Evolutionary conservation across 768 basidiomycete species (phyloP).

Genomic region (Boletus coccyginus): DNA sequence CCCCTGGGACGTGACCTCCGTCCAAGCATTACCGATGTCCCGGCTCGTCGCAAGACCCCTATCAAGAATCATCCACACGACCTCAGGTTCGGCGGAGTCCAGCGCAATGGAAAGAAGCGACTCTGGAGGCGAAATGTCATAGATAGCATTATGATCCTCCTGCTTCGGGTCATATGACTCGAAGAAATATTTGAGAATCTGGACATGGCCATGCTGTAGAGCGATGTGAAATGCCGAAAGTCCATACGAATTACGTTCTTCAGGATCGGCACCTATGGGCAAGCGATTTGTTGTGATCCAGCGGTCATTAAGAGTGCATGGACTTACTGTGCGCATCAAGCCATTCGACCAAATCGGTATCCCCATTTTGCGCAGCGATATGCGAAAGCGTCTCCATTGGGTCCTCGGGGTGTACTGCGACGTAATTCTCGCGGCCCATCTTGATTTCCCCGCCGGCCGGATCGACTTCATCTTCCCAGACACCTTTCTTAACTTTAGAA

Average conservation of each 20-base stretch:
- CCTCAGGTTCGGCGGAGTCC: slow-evolving; percentile 58
- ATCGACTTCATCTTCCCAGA: slow-evolving; percentile 71
- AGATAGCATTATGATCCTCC: slow-evolving; percentile 48
- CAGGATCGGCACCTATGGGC: slow-evolving; percentile 62
- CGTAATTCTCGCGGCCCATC: slow-evolving; percentile 50
- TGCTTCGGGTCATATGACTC: slow-evolving; percentile 55
- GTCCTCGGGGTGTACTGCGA: slow-evolving; percentile 46
- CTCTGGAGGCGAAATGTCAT: slow-evolving; percentile 38
- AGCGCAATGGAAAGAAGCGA: slow-evolving; percentile 56
- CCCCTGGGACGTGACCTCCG: slow-evolving; percentile 40
- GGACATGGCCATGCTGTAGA: slow-evolving; percentile 48
- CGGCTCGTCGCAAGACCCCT: slow-evolving; percentile 47
- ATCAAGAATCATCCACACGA: slow-evolving; percentile 63
- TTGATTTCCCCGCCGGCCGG: slow-evolving; percentile 70
- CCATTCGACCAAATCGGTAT: slow-evolving; percentile 62
- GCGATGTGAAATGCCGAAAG: slow-evolving; percentile 69
- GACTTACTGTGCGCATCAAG: slow-evolving; percentile 67
- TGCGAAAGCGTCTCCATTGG: slow-evolving; percentile 68
- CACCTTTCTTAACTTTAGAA: slow-evolving; percentile 55
- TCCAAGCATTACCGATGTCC: slow-evolving; percentile 54
- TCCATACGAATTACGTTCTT: slow-evolving; percentile 59
- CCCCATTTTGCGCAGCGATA: slow-evolving; percentile 55
- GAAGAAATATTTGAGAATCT: slow-evolving; percentile 60
- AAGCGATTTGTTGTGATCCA: slow-evolving; percentile 17
- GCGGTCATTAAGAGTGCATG: slow-evolving; percentile 23